phyloP scores from a whole-genome alignment of 345 rosid species.

The Kandelia obovata region DNA sequence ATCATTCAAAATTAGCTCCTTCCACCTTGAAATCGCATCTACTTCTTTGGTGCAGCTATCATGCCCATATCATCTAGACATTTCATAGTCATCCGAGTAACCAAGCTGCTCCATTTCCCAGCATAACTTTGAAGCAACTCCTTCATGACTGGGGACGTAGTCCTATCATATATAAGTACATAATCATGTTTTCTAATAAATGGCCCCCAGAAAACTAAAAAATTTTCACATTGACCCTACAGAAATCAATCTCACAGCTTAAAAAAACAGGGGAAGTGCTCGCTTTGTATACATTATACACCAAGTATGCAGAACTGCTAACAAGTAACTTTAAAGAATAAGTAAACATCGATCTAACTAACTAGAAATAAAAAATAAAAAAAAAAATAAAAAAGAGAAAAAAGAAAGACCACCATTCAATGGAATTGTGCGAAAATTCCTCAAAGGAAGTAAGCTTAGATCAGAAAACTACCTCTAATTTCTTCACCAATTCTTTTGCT shows the following conservation, averaged over 20 bases:
- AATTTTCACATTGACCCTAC: neutral
- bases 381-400: too few relatives aligned
- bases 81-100: constrained; percentile 49
- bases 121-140: constrained; percentile 70
- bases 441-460: too few relatives aligned
- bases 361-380: too few relatives aligned
- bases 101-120: constrained; percentile 87
- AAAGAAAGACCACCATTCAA: neutral
- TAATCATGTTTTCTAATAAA: neutral
- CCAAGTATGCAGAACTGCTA: too few relatives aligned
- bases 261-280: neutral
- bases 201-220: neutral
- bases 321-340: too few relatives aligned
- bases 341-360: too few relatives aligned
- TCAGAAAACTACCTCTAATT: constrained; percentile 63
- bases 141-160: constrained; percentile 83
- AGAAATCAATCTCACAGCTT: neutral
- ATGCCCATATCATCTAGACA: constrained; percentile 34
- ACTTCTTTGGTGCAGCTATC: constrained; percentile 7
- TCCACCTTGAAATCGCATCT: constrained; percentile 15
- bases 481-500: constrained; percentile 72
- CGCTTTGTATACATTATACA: too few relatives aligned
- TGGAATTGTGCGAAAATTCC: too few relatives aligned
- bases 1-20: constrained; percentile 24
- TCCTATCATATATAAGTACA: constrained; percentile 40